Evolutionary conservation across 441 rosid species (phyloP).

Genomic region (Eutrema salsugineum): DNA sequence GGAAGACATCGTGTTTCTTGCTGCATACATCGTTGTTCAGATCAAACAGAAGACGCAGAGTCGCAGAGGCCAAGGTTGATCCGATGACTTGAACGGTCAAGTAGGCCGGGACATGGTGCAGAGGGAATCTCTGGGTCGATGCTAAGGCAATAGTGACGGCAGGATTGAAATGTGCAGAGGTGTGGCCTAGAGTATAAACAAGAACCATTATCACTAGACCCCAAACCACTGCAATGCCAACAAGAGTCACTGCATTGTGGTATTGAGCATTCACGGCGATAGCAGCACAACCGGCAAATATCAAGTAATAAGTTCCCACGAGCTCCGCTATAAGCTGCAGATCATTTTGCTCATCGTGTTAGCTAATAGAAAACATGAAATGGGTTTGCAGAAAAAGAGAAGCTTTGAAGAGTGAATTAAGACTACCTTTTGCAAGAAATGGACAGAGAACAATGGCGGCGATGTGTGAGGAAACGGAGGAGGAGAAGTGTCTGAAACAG

Average conservation of each 20-base stretch:
- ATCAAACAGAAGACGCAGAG: slow-evolving; percentile 28
- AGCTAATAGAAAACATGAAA: neutral
- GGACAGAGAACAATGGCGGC: neutral
- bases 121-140: slow-evolving; percentile 10
- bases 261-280: slow-evolving; percentile 32
- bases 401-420: neutral
- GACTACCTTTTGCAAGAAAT: slow-evolving; percentile 29
- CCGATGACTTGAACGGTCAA: slow-evolving; percentile 30
- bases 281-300: slow-evolving; percentile 33
- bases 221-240: slow-evolving; percentile 33
- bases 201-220: slow-evolving; percentile 30
- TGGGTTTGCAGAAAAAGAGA: neutral
- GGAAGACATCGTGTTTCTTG: slow-evolving; percentile 33
- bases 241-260: slow-evolving; percentile 24
- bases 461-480: neutral
- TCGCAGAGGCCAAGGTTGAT: slow-evolving; percentile 31
- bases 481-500: slow-evolving; percentile 9
- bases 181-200: slow-evolving; percentile 30
- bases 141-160: slow-evolving; percentile 31
- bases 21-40: slow-evolving; percentile 29
- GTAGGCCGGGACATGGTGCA: slow-evolving; percentile 25
- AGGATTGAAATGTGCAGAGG: slow-evolving; percentile 31
- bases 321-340: slow-evolving; percentile 26
- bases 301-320: slow-evolving; percentile 28
- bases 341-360: neutral